Evolutionary conservation across 805 yeast species (phyloP).

Genomic region (Ogataea paraovalis): DNA sequence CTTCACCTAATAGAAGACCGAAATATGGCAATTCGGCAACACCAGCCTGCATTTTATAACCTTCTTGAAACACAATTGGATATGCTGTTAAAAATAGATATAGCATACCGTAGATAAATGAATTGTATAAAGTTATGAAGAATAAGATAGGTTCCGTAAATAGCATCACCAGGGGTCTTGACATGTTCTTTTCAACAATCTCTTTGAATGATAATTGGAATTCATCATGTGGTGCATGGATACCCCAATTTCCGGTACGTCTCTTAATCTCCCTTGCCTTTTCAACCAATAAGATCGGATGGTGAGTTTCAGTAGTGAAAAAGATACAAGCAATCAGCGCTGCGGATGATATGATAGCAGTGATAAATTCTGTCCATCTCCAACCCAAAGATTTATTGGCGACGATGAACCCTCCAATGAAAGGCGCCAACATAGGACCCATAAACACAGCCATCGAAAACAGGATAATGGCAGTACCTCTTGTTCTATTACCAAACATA

Average conservation of each 20-base stretch:
- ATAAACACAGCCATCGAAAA: conserved; percentile 71
- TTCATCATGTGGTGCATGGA: conserved; percentile 73
- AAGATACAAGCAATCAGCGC: conserved; percentile 34
- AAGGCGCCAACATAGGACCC: conserved; percentile 83
- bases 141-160: conserved; percentile 68
- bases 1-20: conserved; percentile 66
- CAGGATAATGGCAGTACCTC: conserved; percentile 74
- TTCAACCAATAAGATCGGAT: conserved; percentile 56
- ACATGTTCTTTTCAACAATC: conserved; percentile 55
- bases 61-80: conserved; percentile 62
- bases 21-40: conserved; percentile 76
- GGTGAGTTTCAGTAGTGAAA: conserved; percentile 66
- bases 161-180: conserved; percentile 68
- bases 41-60: conserved; percentile 61
- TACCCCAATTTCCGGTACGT: conserved; percentile 77
- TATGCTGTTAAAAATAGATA: conserved; percentile 72
- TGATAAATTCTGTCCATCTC: conserved; percentile 78
- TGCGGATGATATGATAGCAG: conserved; percentile 56
- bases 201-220: conserved; percentile 53
- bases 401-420: conserved; percentile 68
- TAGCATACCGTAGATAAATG: conserved; percentile 76
- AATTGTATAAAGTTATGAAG: conserved; percentile 64
- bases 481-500: conserved; percentile 55
- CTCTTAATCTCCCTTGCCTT: conserved; percentile 63
- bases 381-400: conserved; percentile 57